Evolutionary conservation across 2,329 filamentous ascomycete genomes (phyloP).

Genomic region (Sclerotinia subarctica): DNA sequence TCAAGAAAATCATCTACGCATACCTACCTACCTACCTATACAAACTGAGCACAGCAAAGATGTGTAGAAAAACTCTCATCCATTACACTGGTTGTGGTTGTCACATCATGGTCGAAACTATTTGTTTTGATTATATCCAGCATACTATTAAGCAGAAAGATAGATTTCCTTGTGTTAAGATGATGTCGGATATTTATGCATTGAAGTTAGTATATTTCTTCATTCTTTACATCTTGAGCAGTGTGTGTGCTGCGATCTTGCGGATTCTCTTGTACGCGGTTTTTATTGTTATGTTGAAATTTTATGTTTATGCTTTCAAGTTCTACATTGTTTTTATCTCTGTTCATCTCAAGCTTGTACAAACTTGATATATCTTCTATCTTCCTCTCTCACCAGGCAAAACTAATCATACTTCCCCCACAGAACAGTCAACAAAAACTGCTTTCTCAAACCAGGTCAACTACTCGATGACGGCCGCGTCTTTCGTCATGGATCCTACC

Average conservation of each 20-base stretch:
- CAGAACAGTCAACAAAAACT: not conserved
- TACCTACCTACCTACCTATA: fast-evolving
- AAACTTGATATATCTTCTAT: not conserved
- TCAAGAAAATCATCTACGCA: not conserved
- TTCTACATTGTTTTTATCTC: not conserved
- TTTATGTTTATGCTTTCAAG: not conserved
- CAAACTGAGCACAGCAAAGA: not conserved
- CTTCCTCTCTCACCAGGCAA: not conserved
- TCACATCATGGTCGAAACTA: not conserved
- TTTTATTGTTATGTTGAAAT: not conserved
- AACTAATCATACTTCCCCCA: not conserved
- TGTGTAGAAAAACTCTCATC: constrained; percentile 1
- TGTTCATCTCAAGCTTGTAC: not conserved
- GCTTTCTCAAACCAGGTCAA: not conserved
- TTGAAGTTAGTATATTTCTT: not conserved
- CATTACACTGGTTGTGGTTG: not conserved
- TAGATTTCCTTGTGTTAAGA: not conserved
- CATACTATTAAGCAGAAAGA: not conserved
- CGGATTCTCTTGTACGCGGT: too few species aligned
- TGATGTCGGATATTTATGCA: not conserved
- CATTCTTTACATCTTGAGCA: not conserved
- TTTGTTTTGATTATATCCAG: constrained; percentile 9
- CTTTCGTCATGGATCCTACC: not conserved
- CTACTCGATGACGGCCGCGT: not conserved
- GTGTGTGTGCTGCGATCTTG: not conserved